phyloP scores from a whole-genome alignment of 2,329 filamentous ascomycete species.

The Aspergillus novoparasiticus region DNA sequence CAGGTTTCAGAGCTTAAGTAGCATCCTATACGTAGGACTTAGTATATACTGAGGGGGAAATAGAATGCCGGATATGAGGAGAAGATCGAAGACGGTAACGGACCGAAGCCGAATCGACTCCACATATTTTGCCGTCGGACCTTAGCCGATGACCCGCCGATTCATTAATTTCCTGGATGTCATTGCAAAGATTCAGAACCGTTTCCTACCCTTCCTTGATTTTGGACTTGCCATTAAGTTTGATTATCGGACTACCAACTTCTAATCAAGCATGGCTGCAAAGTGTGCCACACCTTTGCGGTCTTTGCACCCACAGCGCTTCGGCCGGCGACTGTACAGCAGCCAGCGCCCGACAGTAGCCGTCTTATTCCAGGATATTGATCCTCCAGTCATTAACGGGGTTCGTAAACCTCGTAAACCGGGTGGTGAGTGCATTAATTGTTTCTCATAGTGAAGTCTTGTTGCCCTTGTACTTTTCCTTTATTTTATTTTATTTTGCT shows the following conservation, averaged over 20 bases:
- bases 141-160: neutral
- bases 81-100: neutral
- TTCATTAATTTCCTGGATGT: neutral
- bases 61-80: too few species aligned
- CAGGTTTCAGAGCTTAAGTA: too few species aligned
- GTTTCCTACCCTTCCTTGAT: too few species aligned
- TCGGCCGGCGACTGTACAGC: neutral
- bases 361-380: slow-evolving; percentile 51
- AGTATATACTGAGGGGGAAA: too few species aligned
- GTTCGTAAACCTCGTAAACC: slow-evolving; percentile 54
- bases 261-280: neutral
- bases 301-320: neutral
- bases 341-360: slow-evolving; percentile 36
- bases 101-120: neutral
- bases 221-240: too few species aligned
- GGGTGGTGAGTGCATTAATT: slow-evolving; percentile 36
- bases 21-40: too few species aligned
- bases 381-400: slow-evolving; percentile 52
- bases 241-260: neutral
- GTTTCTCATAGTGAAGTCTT: neutral
- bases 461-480: neutral
- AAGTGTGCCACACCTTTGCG: neutral
- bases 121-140: neutral
- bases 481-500: neutral
- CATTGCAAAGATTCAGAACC: neutral